Evolutionary conservation across 805 yeast species (phyloP).

Genomic region (Ogataea degrootiae): DNA sequence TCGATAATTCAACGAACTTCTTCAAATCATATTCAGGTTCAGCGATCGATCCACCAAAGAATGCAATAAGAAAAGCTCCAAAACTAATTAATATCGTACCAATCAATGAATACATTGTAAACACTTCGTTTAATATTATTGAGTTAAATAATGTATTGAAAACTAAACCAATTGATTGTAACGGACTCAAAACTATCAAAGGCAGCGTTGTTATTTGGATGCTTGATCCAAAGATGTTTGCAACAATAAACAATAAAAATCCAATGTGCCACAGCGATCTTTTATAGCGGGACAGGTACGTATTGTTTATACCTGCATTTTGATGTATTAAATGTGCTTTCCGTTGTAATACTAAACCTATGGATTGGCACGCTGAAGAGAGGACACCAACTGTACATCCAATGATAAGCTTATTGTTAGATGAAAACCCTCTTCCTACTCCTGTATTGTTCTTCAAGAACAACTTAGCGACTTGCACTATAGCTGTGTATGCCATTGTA

Average conservation of each 20-base stretch:
- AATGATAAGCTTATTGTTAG: constrained; percentile 32
- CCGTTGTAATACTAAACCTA: constrained; percentile 79
- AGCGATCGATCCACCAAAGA: constrained; percentile 62
- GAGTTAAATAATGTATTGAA: constrained; percentile 76
- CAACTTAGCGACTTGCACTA: too few species aligned
- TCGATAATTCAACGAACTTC: constrained; percentile 41
- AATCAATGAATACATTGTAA: constrained; percentile 48
- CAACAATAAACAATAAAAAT: constrained; percentile 58
- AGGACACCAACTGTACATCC: constrained; percentile 70
- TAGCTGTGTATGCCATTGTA: too few species aligned
- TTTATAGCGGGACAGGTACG: constrained; percentile 33
- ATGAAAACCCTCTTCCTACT: too few species aligned
- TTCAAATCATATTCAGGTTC: constrained; percentile 49
- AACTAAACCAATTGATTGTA: constrained; percentile 84
- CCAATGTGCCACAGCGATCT: constrained; percentile 74
- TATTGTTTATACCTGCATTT: constrained; percentile 10
- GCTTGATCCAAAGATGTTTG: constrained; percentile 76
- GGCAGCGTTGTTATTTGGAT: constrained; percentile 85
- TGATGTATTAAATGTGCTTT: constrained; percentile 60
- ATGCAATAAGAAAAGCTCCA: constrained; percentile 78
- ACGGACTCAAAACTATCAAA: constrained; percentile 69
- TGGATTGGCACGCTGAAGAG: constrained; percentile 74
- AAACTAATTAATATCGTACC: constrained; percentile 67
- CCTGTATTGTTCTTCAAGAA: too few species aligned
- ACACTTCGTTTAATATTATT: constrained; percentile 60